Evolutionary conservation across 2,329 filamentous ascomycete genomes (phyloP), one percentile per base, ranked within the genome.

Genomic region (Neurospora crassa): DNA sequence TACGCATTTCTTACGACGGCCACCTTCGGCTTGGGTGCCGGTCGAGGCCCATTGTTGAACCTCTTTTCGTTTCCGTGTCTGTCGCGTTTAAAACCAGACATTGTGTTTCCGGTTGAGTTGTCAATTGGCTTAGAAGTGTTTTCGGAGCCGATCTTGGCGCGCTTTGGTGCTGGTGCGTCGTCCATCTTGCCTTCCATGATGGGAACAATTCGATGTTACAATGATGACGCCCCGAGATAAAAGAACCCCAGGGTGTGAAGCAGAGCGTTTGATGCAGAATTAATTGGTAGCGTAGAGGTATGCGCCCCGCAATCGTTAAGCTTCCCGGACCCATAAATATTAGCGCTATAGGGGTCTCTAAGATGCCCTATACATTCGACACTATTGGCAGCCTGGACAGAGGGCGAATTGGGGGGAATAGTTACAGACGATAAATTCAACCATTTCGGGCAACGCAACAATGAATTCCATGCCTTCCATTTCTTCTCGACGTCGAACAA

Each of bases 51-150:
- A 63, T 63, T 63, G 73, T 73, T 69, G 72, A 76, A 74, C 73
- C 76, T 76, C 79, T 84, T 85, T 73, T 81, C 78, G 72, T 85
- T 86, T 72, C 87, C 87, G 70, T 86, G 83, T 73, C 84, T 81
- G 75, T 87, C 83, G 75, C 87, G 83, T 79, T 89, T 89, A 72
- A 84, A 77, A 71, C 84, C 84, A 72, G 80, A 78, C 74, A 82
- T 81, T 75, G 80, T 79, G 68, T 72, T 47, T 70, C 18, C 59
- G 34, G 45, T 42, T 29, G 18, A 63, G 40, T 67, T 45, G n/a
- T 37, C 40, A 63, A 59, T 40, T 29, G 69, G 43, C 43, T 68
- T 47, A 34, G 34, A 18, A 45, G 67, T 53, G 41, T 68, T 47
- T 41, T 43, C 37, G 24, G 29, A 42, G 41, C 24, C 37, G 67